A percentile compares a stretch with the other conserved stretches of the same genome.
These are phyloP conservation scores for Sugiyamaella paludigena DNA, from an alignment of 1,139 yeast genomes.

Conservation along the genomic window DNA sequence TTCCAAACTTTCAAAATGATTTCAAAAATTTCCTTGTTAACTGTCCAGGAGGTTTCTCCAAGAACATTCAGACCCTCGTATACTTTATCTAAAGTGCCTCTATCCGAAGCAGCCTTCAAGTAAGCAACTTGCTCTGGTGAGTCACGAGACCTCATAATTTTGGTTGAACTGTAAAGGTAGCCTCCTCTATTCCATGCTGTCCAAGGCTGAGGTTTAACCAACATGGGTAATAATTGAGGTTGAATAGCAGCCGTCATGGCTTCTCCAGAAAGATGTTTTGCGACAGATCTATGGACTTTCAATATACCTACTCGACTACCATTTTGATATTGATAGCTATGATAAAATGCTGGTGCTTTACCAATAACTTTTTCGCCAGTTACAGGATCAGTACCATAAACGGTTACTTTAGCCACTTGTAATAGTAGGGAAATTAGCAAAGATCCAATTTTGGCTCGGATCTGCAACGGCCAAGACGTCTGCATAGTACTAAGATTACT, in stretches of 20 bases:
- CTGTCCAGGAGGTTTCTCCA: slow-evolving; percentile 91
- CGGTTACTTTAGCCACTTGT: slow-evolving; percentile 79
- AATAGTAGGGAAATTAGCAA: slow-evolving; percentile 69
- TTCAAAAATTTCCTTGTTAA: slow-evolving; percentile 67
- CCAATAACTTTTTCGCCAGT: slow-evolving; percentile 66
- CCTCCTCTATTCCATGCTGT: slow-evolving; percentile 79
- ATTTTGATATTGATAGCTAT: slow-evolving; percentile 73
- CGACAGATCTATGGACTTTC: slow-evolving; percentile 68
- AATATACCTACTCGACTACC: slow-evolving; percentile 84
- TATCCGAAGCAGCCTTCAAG: slow-evolving; percentile 75
- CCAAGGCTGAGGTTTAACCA: slow-evolving; percentile 89
- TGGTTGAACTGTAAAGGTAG: slow-evolving; percentile 60
- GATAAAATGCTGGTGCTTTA: slow-evolving; percentile 86
- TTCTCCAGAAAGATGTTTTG: slow-evolving; percentile 65
- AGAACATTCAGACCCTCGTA: slow-evolving; percentile 83
- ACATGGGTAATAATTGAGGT: slow-evolving; percentile 92
- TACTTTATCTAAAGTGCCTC: slow-evolving; percentile 61
- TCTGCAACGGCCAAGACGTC: slow-evolving; percentile 60
- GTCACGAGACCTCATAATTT: slow-evolving; percentile 73
- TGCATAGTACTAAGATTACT: slow-evolving; percentile 37
- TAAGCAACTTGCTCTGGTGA: slow-evolving; percentile 91
- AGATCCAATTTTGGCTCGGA: slow-evolving; percentile 81
- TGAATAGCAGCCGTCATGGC: slow-evolving; percentile 65
- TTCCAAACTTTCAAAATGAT: slow-evolving; percentile 83
- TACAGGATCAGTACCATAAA: slow-evolving; percentile 73